phyloP scores from a whole-genome alignment of 1,284 basidiomycete species.

The Moesziomyces aphidis region DNA sequence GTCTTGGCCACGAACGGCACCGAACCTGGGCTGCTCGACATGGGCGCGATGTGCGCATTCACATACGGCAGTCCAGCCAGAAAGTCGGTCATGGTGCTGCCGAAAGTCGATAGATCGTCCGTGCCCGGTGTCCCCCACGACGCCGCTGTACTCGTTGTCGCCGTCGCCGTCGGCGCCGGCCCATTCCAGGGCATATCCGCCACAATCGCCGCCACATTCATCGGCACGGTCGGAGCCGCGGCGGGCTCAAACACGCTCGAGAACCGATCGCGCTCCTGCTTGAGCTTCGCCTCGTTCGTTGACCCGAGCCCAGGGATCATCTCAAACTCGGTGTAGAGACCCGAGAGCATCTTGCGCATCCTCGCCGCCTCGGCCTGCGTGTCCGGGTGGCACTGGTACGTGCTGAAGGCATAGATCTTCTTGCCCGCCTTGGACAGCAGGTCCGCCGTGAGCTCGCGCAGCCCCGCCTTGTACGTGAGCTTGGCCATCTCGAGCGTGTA shows the following conservation, averaged over 20 bases:
- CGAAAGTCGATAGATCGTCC: slow-evolving; percentile 19
- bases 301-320: slow-evolving; percentile 39
- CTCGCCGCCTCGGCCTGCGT: slow-evolving; percentile 27
- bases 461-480: slow-evolving; percentile 23
- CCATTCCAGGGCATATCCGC: slow-evolving; percentile 27
- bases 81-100: slow-evolving; percentile 27
- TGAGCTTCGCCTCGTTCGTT: slow-evolving; percentile 25
- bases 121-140: slow-evolving; percentile 30
- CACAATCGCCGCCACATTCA: slow-evolving; percentile 5
- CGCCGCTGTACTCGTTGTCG: slow-evolving; percentile 5
- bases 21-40: slow-evolving; percentile 18
- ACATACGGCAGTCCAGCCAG: slow-evolving; percentile 26
- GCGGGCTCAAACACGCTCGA: slow-evolving; percentile 34
- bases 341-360: slow-evolving; percentile 22
- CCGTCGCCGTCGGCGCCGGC: not conserved
- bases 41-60: slow-evolving; percentile 8
- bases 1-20: slow-evolving; percentile 18
- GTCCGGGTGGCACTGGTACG: slow-evolving; percentile 36
- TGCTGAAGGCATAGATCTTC: slow-evolving; percentile 40
- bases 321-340: slow-evolving; percentile 30
- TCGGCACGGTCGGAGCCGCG: slow-evolving; percentile 8
- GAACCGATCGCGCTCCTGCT: slow-evolving; percentile 25
- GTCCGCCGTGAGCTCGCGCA: slow-evolving; percentile 40
- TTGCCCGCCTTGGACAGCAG: slow-evolving; percentile 31
- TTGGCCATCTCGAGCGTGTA: slow-evolving; percentile 41